phyloP scores from a whole-genome alignment of 768 basidiomycete genomes.

The Lentinula aciculospora region DNA sequence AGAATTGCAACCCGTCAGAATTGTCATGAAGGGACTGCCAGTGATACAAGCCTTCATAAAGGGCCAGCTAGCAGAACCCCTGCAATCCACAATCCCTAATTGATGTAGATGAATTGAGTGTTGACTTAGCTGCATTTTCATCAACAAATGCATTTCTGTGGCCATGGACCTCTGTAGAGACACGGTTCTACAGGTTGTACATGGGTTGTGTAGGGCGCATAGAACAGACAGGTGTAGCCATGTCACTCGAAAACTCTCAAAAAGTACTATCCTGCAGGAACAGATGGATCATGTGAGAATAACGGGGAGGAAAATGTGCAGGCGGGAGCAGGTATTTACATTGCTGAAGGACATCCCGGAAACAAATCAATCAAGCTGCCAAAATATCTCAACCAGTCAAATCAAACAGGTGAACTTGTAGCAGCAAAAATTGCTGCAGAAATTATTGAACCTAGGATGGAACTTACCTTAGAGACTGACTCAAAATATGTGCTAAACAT shows the following conservation, averaged over 20 bases:
- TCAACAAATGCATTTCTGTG: too few species aligned
- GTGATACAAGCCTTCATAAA: slow-evolving; percentile 55
- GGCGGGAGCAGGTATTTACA: slow-evolving; percentile 11
- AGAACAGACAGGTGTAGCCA: too few species aligned
- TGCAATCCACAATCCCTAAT: neutral
- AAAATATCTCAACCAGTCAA: neutral
- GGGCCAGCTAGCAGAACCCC: slow-evolving; percentile 17
- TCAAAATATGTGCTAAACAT: neutral
- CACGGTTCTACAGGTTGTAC: too few species aligned
- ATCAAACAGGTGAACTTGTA: too few species aligned
- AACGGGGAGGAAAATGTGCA: slow-evolving; percentile 12
- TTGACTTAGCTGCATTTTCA: too few species aligned
- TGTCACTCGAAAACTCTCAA: too few species aligned
- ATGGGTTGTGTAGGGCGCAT: too few species aligned
- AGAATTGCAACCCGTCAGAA: slow-evolving; percentile 65
- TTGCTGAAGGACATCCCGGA: neutral
- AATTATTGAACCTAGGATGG: neutral
- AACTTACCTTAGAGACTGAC: neutral
- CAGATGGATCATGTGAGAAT: slow-evolving; percentile 14
- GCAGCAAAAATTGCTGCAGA: neutral
- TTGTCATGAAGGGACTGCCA: slow-evolving; percentile 64
- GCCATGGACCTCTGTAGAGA: too few species aligned
- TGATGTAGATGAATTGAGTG: too few species aligned
- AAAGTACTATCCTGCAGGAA: slow-evolving; percentile 7
- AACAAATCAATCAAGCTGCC: neutral